Conservation (phyloP, 1,284 basidiomycete genomes). For the Leccinum fuscescens region DNA sequence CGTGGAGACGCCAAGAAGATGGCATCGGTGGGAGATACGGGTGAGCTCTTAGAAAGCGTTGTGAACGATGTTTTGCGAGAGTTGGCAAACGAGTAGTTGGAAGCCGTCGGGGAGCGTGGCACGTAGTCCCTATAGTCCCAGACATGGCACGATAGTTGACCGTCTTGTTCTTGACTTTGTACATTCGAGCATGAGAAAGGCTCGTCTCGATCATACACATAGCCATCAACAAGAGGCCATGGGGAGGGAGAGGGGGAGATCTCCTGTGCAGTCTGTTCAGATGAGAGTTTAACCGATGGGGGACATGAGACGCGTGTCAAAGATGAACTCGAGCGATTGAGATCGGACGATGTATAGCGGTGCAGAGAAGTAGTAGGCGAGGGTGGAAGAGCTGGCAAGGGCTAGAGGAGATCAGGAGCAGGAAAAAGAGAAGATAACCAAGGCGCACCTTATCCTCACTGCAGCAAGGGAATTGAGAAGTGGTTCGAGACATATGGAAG, state of each 20-base stretch:
- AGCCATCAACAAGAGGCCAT: constrained; percentile 2
- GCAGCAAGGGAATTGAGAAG: neutral
- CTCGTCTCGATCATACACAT: constrained; percentile 12
- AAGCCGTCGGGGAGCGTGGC: constrained; percentile 28
- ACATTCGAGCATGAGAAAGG: constrained; percentile 1
- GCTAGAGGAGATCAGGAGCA: constrained; percentile 14
- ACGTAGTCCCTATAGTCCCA: constrained; percentile 30
- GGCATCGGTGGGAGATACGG: constrained; percentile 20
- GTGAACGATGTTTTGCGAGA: constrained; percentile 29
- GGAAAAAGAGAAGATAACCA: neutral
- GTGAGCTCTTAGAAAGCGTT: constrained; percentile 22
- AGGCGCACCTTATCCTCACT: constrained; percentile 22
- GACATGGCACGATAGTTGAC: constrained; percentile 10
- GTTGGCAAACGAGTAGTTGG: constrained; percentile 26
- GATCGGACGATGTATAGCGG: constrained; percentile 25
- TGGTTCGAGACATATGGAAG: constrained; percentile 15
- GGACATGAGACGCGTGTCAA: constrained; percentile 33
- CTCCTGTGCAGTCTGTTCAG: constrained; percentile 30
- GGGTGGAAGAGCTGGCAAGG: constrained; percentile 29
- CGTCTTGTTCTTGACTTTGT: constrained; percentile 19
- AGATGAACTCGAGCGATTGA: constrained; percentile 31
- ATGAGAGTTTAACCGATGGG: constrained; percentile 33
- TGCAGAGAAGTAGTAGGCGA: constrained; percentile 27
- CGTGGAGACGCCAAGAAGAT: constrained; percentile 19
- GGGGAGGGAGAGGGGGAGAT: constrained; percentile 19